Percentiles rank a stretch among this genome's conserved stretches.
Evolutionary conservation across 306 rosid species (phyloP).

Genomic region (Rosa lucieae): DNA sequence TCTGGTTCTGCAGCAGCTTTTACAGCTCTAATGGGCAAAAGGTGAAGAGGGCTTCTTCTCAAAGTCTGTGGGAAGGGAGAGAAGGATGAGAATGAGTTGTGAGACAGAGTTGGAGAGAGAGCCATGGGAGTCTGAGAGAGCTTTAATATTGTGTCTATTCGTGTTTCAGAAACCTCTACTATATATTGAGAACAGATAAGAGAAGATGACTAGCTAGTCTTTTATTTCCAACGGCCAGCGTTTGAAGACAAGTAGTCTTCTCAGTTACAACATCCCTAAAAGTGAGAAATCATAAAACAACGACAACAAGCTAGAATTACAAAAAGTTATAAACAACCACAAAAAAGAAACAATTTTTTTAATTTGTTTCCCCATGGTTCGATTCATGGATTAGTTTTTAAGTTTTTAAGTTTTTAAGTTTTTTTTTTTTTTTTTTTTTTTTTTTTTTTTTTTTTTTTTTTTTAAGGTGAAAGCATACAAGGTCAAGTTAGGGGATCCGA

Average conservation of each 20-base stretch:
- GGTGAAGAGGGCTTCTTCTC: constrained; percentile 42
- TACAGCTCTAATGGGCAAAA: constrained; percentile 48
- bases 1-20: constrained; percentile 59
- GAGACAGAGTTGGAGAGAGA: constrained; percentile 44
- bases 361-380: not conserved
- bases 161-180: not conserved
- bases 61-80: constrained; percentile 38
- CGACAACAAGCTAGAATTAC: not conserved
- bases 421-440: too few relatives aligned
- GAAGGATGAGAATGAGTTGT: constrained; percentile 43
- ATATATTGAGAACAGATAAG: constrained; percentile 1
- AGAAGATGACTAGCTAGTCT: not conserved
- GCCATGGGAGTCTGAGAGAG: constrained; percentile 50
- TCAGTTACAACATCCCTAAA: not conserved
- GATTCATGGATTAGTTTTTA: too few relatives aligned
- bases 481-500: too few relatives aligned
- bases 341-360: too few relatives aligned
- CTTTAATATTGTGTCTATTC: not conserved
- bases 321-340: too few relatives aligned
- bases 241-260: constrained; percentile 1
- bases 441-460: too few relatives aligned
- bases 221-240: constrained; percentile 11
- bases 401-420: too few relatives aligned
- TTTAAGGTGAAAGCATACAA: too few relatives aligned
- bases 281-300: too few relatives aligned